These are phyloP conservation scores for Pichia californica DNA, from an alignment of 805 yeast species.

Conservation along the genomic window DNA sequence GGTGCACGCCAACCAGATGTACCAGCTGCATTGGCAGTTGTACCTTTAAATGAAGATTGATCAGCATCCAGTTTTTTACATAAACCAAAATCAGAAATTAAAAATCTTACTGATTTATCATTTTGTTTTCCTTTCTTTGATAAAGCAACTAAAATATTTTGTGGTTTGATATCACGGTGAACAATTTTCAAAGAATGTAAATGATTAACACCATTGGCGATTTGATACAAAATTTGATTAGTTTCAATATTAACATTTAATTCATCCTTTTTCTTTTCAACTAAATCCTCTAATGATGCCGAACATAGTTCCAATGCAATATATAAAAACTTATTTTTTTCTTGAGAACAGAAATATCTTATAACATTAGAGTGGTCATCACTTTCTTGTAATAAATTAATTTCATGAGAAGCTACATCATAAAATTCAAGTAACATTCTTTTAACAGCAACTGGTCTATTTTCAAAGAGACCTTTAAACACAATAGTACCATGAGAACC, in stretches of 20 bases:
- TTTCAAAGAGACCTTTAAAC: constrained; percentile 82
- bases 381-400: constrained; percentile 79
- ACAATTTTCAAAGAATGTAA: constrained; percentile 86
- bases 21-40: constrained; percentile 90
- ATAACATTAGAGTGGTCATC: constrained; percentile 96
- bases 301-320: constrained; percentile 91
- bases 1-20: constrained; percentile 99
- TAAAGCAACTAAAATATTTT: constrained; percentile 79
- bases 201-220: constrained; percentile 80
- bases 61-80: constrained; percentile 89
- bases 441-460: constrained; percentile 92
- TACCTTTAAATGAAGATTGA: constrained; percentile 89
- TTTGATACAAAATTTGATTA: constrained; percentile 58
- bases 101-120: constrained; percentile 49
- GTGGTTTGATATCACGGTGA: constrained; percentile 93
- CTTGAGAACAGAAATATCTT: constrained; percentile 89
- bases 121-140: constrained; percentile 36
- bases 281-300: constrained; percentile 80
- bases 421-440: constrained; percentile 89
- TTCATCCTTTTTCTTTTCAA: constrained; percentile 47
- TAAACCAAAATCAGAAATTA: constrained; percentile 93
- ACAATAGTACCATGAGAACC: constrained; percentile 98
- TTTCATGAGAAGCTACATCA: constrained; percentile 91
- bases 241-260: constrained; percentile 36
- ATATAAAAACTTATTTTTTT: constrained; percentile 78